These are phyloP conservation scores for Globisporangium radiosum DNA, from an alignment of 352 stramenopile species.

Conservation along the genomic window DNA sequence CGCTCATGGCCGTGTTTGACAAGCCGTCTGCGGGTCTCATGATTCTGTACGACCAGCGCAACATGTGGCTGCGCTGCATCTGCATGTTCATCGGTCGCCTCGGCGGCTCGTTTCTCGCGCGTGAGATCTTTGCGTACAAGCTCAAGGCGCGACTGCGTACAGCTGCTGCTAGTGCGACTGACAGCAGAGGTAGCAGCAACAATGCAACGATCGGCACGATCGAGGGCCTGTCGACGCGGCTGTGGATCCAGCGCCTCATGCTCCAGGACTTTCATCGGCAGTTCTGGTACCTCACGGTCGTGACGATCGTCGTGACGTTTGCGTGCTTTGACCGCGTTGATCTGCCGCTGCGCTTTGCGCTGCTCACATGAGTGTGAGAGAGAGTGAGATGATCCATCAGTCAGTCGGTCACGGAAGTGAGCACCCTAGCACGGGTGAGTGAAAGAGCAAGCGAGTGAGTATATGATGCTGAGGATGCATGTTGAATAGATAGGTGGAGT, in stretches of 20 bases:
- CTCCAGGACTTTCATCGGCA: constrained; percentile 79
- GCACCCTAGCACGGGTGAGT: too few species aligned
- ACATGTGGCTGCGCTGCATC: constrained; percentile 79
- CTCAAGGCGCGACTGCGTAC: constrained; percentile 44
- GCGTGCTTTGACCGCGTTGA: constrained; percentile 79
- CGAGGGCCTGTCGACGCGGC: constrained; percentile 55
- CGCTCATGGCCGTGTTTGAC: constrained; percentile 66
- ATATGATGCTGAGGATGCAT: neutral
- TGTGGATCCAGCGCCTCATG: constrained; percentile 86
- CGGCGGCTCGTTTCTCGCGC: constrained; percentile 62
- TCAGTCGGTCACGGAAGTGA: too few species aligned
- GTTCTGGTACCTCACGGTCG: constrained; percentile 83
- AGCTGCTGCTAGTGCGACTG: neutral
- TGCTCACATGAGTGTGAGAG: constrained; percentile 31
- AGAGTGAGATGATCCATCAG: neutral
- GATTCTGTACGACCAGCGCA: constrained; percentile 62
- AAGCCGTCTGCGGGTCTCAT: constrained; percentile 54
- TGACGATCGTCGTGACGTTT: constrained; percentile 80
- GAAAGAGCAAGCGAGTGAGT: too few species aligned
- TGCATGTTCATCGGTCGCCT: constrained; percentile 80
- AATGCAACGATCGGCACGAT: constrained; percentile 22
- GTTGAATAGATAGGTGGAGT: neutral
- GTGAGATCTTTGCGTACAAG: constrained; percentile 85
- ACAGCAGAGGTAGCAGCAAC: neutral
- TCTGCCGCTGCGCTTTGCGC: constrained; percentile 62